Percentiles rank a stretch among this genome's conserved stretches.
phyloP scores from a whole-genome alignment of 257 asterid genomes.

The Solanum medicagineum region DNA sequence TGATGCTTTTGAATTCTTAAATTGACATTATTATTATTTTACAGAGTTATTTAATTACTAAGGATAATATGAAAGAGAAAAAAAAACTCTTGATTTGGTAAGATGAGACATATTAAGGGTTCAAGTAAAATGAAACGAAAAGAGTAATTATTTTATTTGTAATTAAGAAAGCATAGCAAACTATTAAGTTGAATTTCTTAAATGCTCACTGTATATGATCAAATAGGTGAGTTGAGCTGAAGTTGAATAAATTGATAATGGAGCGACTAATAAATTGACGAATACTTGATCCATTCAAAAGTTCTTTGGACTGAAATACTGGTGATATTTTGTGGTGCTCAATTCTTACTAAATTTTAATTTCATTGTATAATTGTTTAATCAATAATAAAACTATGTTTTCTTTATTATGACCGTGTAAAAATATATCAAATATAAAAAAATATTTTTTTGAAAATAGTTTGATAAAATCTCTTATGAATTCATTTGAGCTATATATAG shows the following conservation, averaged over 20 bases:
- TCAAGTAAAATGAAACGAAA: background rate
- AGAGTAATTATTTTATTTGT: background rate
- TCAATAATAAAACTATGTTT: too few relatives aligned
- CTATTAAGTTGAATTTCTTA: background rate
- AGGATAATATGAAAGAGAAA: background rate
- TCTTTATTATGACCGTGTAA: too few relatives aligned
- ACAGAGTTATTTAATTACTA: background rate
- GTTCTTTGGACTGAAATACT: background rate
- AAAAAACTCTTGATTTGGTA: background rate
- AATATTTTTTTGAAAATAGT: too few relatives aligned
- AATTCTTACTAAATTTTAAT: background rate
- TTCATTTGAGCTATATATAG: too few relatives aligned
- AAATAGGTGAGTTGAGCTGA: background rate
- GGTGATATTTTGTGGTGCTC: background rate
- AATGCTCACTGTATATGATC: background rate
- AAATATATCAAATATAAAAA: too few relatives aligned
- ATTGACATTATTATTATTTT: background rate
- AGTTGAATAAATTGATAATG: background rate
- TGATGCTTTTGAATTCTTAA: background rate
- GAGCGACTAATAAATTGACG: background rate
- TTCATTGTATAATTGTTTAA: background rate
- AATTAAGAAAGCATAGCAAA: background rate
- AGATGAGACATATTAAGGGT: background rate
- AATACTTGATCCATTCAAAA: background rate
- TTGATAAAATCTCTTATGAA: too few relatives aligned